These are phyloP conservation scores for Penicillium subrubescens DNA, from an alignment of 495 filamentous ascomycete species.

Conservation along the genomic window DNA sequence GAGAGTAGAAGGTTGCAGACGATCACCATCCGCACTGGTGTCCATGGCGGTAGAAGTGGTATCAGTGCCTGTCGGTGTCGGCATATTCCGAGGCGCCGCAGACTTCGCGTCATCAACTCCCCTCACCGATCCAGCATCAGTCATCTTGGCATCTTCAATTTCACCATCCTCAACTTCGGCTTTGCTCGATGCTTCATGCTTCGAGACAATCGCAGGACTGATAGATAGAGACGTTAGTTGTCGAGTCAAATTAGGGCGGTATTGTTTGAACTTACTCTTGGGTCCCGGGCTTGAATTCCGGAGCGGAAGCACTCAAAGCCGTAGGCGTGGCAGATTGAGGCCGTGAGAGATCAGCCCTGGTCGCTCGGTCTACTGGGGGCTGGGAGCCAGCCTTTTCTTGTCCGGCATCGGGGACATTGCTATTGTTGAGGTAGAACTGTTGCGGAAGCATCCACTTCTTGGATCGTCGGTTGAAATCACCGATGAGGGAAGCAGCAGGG, in stretches of 20 bases:
- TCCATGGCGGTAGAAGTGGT: constrained; percentile 19
- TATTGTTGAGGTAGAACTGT: constrained; percentile 58
- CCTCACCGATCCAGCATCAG: constrained; percentile 31
- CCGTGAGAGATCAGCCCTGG: constrained; percentile 42
- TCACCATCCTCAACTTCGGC: constrained; percentile 78
- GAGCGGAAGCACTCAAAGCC: constrained; percentile 48
- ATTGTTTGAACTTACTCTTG: constrained; percentile 43
- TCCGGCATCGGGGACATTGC: constrained; percentile 25
- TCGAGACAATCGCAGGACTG: constrained; percentile 37
- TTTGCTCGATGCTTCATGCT: constrained; percentile 30
- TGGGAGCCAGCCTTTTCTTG: constrained; percentile 27
- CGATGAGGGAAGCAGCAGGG: constrained; percentile 80
- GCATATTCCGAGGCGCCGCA: constrained; percentile 9
- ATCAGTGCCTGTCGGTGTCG: constrained; percentile 6
- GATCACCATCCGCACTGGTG: constrained; percentile 15
- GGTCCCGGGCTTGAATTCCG: constrained; percentile 48
- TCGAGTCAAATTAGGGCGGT: neutral
- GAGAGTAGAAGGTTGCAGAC: constrained; percentile 20
- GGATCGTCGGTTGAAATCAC: constrained; percentile 76
- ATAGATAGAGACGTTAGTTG: constrained; percentile 19
- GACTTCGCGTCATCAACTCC: constrained; percentile 13
- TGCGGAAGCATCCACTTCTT: constrained; percentile 85
- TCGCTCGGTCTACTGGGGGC: constrained; percentile 27
- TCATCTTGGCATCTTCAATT: constrained; percentile 67
- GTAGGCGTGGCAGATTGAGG: constrained; percentile 39